Evolutionary conservation across 495 filamentous ascomycete species (phyloP), one percentile per base, ranked within the genome.

Genomic region (Penicillium arizonense): DNA sequence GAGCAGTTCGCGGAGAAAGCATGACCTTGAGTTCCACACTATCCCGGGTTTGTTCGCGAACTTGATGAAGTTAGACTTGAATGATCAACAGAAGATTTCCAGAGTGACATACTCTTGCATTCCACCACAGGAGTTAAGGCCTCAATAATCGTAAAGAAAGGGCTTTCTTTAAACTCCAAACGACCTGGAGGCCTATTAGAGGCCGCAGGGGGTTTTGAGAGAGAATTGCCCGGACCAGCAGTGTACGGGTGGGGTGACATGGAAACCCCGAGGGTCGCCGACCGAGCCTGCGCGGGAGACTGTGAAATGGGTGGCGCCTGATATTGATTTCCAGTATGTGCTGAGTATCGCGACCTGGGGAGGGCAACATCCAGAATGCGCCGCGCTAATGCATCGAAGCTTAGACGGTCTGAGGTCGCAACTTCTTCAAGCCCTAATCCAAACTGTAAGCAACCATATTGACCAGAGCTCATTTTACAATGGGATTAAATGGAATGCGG

Each of bases 161-260:
- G 89, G 50, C 87, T 92, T 6, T 84, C 73, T 60, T 90, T 93
- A 69, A 90, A 95, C 28, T 46, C 53, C 13, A 77, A 59, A 33
- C 59, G 64, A 39, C 68, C 75, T 78, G 54, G 18, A 53, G 34
- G 36, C 24, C 11, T 30, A 44, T 74, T 7, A 69, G 64, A 37
- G 30, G 53, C 26, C 44, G 28, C 16, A 28, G 24, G 38, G 5
- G 23, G 24, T 28, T 32, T 41, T 21, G 30, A 26, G 38, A 24
- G 21, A 26, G 32, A 33, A 40, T 39, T 34, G 56, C 14, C 42
- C 61, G 44, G 43, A 65, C 75, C 69, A 44, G 56, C 55, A 70
- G 70, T 44, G 65, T 70, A 54, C 59, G 71, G 41, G 21, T 69
- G 64, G 38, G 67, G 58, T 23, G 72, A 50, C 67, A 72, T 69